phyloP scores from a whole-genome alignment of 1,139 yeast species.

The Hyphopichia wangnamkhiaoensis region DNA sequence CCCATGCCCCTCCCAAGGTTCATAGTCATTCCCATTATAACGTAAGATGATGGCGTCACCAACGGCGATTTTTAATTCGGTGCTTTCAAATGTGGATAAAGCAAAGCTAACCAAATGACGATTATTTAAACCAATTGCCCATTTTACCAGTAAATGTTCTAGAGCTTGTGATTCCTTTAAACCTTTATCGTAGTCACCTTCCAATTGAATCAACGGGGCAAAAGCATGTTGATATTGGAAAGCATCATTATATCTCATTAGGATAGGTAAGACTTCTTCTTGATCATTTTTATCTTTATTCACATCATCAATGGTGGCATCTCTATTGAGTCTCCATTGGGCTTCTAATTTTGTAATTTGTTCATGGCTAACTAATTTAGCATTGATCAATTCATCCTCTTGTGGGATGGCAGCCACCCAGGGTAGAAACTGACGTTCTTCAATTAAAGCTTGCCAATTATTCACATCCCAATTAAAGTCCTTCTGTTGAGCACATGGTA shows the following conservation, averaged over 20 bases:
- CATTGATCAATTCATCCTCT: slow-evolving; percentile 60
- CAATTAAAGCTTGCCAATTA: slow-evolving; percentile 87
- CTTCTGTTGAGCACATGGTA: slow-evolving; percentile 82
- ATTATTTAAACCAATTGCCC: slow-evolving; percentile 72
- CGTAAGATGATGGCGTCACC: slow-evolving; percentile 80
- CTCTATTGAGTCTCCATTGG: slow-evolving; percentile 74
- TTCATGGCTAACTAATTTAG: slow-evolving; percentile 57
- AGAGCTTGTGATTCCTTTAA: slow-evolving; percentile 79
- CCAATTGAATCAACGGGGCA: slow-evolving; percentile 80
- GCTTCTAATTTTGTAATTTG: slow-evolving; percentile 77
- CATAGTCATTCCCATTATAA: slow-evolving; percentile 51
- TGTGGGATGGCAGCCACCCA: slow-evolving; percentile 78
- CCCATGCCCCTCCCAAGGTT: slow-evolving; percentile 73
- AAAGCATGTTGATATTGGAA: slow-evolving; percentile 83
- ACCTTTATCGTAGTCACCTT: slow-evolving; percentile 76
- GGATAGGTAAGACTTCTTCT: slow-evolving; percentile 66
- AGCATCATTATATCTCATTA: slow-evolving; percentile 80
- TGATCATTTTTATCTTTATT: slow-evolving; percentile 49
- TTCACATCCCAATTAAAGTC: slow-evolving; percentile 83
- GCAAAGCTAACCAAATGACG: slow-evolving; percentile 70
- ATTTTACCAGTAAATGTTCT: slow-evolving; percentile 69
- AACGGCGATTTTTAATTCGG: slow-evolving; percentile 72
- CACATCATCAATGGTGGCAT: slow-evolving; percentile 65
- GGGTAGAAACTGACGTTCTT: slow-evolving; percentile 70
- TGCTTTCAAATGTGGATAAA: slow-evolving; percentile 65